These are phyloP conservation scores for Moelleriella libera DNA, from an alignment of 2,329 filamentous ascomycete genomes.

Conservation along the genomic window DNA sequence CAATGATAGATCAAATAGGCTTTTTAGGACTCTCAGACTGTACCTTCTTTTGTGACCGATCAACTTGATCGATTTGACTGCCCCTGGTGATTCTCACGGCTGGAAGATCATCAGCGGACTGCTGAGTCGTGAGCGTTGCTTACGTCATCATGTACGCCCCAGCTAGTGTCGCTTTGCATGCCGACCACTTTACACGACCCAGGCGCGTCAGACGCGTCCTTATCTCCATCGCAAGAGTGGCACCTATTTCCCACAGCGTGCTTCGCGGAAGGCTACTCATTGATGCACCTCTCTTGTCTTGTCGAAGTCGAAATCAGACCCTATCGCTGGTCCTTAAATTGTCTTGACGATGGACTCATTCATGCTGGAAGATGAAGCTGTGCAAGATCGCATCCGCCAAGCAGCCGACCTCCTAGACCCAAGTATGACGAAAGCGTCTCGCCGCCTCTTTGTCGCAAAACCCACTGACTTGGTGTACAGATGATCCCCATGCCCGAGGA, in stretches of 20 bases:
- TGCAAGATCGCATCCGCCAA: conserved; percentile 68
- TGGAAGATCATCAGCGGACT: not conserved
- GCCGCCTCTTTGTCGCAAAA: not conserved
- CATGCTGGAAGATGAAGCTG: conserved; percentile 72
- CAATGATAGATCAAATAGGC: no score
- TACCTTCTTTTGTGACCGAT: no score
- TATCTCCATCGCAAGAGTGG: not conserved
- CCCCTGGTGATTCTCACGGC: no score
- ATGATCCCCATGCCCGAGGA: conserved; percentile 45
- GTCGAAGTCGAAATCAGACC: no score
- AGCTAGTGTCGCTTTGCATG: no score
- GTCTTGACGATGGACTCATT: conserved; percentile 47
- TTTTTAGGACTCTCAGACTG: no score
- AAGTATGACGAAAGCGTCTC: conserved; percentile 37
- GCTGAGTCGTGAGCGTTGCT: not conserved
- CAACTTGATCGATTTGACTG: no score
- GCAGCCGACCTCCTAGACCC: conserved; percentile 93
- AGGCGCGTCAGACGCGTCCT: conserved; percentile 1
- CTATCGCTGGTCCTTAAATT: not conserved
- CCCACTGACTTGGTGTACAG: conserved; percentile 12
- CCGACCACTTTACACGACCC: conserved; percentile 3
- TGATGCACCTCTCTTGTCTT: no score
- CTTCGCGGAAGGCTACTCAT: no score
- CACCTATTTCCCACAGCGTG: no score
- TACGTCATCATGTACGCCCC: not conserved